Evolutionary conservation across 352 stramenopile species (phyloP).

Genomic region (Pythium utonaiense): DNA sequence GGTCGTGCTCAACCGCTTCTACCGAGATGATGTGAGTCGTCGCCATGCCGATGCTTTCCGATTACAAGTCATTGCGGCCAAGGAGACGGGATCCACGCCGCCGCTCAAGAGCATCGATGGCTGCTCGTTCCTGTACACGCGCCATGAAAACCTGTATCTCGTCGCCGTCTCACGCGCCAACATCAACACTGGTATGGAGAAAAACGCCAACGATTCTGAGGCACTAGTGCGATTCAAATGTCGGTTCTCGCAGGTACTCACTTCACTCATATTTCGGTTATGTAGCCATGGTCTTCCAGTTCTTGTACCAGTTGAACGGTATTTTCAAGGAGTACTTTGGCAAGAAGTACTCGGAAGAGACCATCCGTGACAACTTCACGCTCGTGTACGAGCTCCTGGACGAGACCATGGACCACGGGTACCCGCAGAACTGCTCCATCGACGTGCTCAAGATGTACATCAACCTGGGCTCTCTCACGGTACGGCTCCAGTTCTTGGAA

Average conservation of each 20-base stretch:
- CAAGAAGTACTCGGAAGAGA: constrained; percentile 97
- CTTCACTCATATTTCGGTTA: neutral
- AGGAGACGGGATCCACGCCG: constrained; percentile 93
- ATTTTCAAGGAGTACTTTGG: constrained; percentile 98
- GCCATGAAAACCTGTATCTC: constrained; percentile 97
- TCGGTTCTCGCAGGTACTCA: neutral
- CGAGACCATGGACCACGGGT: constrained; percentile 99
- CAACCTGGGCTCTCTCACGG: constrained; percentile 89
- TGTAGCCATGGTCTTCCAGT: constrained; percentile 93
- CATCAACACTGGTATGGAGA: constrained; percentile 88
- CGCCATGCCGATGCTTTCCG: constrained; percentile 68
- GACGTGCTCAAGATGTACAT: constrained; percentile 98
- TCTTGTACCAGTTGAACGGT: constrained; percentile 94
- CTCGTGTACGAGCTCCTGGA: constrained; percentile 99
- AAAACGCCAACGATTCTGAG: neutral
- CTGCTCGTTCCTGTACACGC: constrained; percentile 97
- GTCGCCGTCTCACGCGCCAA: constrained; percentile 96
- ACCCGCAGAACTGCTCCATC: constrained; percentile 97
- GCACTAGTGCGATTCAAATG: too few relatives aligned
- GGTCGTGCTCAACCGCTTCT: constrained; percentile 80
- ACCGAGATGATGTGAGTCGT: constrained; percentile 74
- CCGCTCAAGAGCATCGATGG: constrained; percentile 96
- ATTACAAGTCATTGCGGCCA: constrained; percentile 93
- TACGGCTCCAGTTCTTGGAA: constrained; percentile 14
- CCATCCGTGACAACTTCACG: constrained; percentile 98